Base-by-base conservation (phyloP, 805 yeast genomes). In the Lipomyces yamadae region DNA sequence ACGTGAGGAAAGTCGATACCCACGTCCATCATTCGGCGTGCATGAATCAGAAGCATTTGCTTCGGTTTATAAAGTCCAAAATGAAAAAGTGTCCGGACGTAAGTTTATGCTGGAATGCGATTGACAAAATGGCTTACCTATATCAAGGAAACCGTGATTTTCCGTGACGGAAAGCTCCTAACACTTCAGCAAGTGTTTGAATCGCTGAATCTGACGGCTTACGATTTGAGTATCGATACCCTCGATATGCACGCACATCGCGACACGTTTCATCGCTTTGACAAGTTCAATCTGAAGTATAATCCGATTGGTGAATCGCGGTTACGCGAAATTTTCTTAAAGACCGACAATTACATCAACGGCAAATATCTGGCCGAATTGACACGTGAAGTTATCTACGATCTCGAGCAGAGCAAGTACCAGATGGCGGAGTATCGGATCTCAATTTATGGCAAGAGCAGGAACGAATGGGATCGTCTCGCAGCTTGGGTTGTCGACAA, bases 1-100 rank as follows among this genome's bases (percentile, higher is more conserved):
- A 94, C 75, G 97, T 92, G 56, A 86, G 98, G 80, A 94, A 94
- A 77, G 98, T 95, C 50, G 99, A 94, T 76, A 95, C 98, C 24
- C 99, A 95, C 82, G 97, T 95, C 73, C 99, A 95, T 77, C 99
- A 96, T 77, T 91, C 97, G 8, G 99, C 99, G 10, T 93, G 98
- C 78, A 96, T 96, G 98, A 96, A 96, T 75, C 99, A 95, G 80
- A 95, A 95, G 79, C 99, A 95, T 80, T 81, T 95, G 74, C 82
- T 95, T 71, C 88, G 99, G 74, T 95, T 91, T 78, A 95, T 95
- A 78, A 95, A 95, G 79, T 91, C 92, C 77, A 95, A 95, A 80
- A 87, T 95, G 79, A 92, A 94, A 80, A 90, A 91, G 67, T 81
- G 82, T 58, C 93, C 96, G 1, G 85, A 91, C 72, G 72, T 66